These are phyloP conservation scores for Fusarium praegraminearum DNA, from an alignment of 2,329 filamentous ascomycete genomes.

Conservation along the genomic window DNA sequence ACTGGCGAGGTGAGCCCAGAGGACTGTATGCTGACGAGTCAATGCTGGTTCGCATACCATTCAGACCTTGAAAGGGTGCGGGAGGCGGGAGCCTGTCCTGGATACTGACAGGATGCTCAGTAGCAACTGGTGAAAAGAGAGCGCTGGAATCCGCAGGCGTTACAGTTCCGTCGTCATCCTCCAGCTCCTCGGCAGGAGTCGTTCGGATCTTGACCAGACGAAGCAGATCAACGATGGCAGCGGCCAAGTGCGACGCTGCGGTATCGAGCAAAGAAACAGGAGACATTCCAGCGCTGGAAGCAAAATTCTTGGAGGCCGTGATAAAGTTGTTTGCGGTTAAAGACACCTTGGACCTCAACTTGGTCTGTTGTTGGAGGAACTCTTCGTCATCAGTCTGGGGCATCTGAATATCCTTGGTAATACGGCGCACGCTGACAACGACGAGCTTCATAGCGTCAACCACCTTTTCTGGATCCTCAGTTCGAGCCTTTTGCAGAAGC, in stretches of 20 bases:
- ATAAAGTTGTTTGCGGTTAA: conserved; percentile 95
- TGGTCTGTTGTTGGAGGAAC: conserved; percentile 69
- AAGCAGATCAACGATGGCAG: conserved; percentile 86
- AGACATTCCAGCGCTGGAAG: conserved; percentile 82
- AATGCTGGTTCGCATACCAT: conserved; percentile 68
- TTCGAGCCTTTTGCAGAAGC: conserved; percentile 80
- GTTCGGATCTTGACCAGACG: conserved; percentile 84
- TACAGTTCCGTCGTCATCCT: conserved; percentile 75
- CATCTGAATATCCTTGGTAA: conserved; percentile 83
- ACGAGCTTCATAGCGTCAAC: conserved; percentile 90
- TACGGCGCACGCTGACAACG: conserved; percentile 82
- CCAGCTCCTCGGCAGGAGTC: conserved; percentile 80
- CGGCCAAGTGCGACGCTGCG: conserved; percentile 88
- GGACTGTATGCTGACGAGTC: conserved; percentile 82
- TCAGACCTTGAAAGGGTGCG: conserved; percentile 69
- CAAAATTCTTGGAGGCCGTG: conserved; percentile 93
- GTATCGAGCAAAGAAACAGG: conserved; percentile 95
- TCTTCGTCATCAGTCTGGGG: conserved; percentile 66
- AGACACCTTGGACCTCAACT: conserved; percentile 85
- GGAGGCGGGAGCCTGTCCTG: conserved; percentile 62
- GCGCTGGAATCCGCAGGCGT: conserved; percentile 75
- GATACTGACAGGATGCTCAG: conserved; percentile 48
- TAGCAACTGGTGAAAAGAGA: conserved; percentile 73
- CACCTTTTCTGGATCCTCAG: conserved; percentile 77
- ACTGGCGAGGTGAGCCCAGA: conserved; percentile 74